Conservation (phyloP, 2,329 filamentous ascomycete species). For the Cladophialophora exuberans region DNA sequence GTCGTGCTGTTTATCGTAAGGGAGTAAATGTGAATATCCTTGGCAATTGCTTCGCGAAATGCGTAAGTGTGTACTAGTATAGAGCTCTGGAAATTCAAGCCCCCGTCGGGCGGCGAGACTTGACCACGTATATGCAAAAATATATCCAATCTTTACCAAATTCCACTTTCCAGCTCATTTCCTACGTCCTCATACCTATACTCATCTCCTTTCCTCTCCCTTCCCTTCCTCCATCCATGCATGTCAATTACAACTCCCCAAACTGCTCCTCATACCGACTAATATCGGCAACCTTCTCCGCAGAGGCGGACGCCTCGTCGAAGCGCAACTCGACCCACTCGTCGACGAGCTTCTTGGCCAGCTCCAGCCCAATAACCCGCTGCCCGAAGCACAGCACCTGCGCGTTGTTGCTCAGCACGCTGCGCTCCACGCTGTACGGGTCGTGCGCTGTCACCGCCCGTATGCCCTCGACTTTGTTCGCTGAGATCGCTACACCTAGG, state of each 20-base stretch:
- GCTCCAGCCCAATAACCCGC: constrained; percentile 77
- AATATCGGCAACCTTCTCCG: constrained; percentile 60
- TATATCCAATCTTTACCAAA: too few species aligned
- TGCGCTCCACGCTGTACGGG: constrained; percentile 79
- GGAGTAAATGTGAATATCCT: too few species aligned
- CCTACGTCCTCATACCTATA: too few species aligned
- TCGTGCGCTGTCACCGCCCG: constrained; percentile 89
- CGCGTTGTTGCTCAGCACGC: constrained; percentile 80
- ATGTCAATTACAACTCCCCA: constrained; percentile 22
- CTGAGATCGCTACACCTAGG: constrained; percentile 83
- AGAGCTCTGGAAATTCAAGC: too few species aligned
- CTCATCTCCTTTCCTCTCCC: neutral
- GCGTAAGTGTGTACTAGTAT: too few species aligned
- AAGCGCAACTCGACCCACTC: constrained; percentile 88
- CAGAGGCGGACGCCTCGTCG: constrained; percentile 67
- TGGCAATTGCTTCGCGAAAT: too few species aligned
- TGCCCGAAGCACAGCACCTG: constrained; percentile 88
- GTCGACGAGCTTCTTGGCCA: constrained; percentile 74
- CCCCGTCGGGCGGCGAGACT: too few species aligned
- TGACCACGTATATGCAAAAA: too few species aligned
- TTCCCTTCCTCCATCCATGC: neutral
- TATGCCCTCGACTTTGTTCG: constrained; percentile 84
- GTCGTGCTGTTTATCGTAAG: too few species aligned
- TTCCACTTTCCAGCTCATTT: too few species aligned
- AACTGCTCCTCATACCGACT: constrained; percentile 47